Evolutionary conservation across 805 yeast genomes (phyloP).

Genomic region (Candida pseudoglaebosa): DNA sequence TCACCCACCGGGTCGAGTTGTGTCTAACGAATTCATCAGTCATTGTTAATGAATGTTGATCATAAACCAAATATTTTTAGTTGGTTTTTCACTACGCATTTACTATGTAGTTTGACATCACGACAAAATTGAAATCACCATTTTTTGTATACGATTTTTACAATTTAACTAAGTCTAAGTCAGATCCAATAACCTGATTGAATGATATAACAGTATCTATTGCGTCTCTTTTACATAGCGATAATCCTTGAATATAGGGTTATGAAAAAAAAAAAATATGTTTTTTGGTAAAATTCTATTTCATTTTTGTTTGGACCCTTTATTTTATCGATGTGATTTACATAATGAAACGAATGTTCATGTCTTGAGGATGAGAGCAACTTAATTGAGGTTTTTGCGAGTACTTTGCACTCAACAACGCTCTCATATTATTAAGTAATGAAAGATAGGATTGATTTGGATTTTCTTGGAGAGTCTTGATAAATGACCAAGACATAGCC

Average conservation of each 20-base stretch:
- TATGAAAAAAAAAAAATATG: neutral
- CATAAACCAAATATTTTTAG: neutral
- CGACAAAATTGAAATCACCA: too few species aligned
- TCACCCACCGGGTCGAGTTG: slow-evolving; percentile 41
- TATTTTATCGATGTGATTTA: slow-evolving; percentile 8
- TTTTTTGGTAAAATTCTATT: neutral
- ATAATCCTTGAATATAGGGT: too few species aligned
- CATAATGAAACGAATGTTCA: slow-evolving; percentile 33
- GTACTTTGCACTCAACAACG: slow-evolving; percentile 26
- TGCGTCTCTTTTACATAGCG: too few species aligned
- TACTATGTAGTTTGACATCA: too few species aligned
- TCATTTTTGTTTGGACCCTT: neutral
- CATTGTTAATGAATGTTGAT: slow-evolving; percentile 13
- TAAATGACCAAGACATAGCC: slow-evolving; percentile 39
- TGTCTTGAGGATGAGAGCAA: slow-evolving; percentile 36
- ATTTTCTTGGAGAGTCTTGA: slow-evolving; percentile 21
- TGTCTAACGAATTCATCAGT: slow-evolving; percentile 40
- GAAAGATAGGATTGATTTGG: slow-evolving; percentile 34
- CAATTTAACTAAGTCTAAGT: too few species aligned
- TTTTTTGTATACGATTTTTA: too few species aligned
- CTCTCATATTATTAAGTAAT: slow-evolving; percentile 35
- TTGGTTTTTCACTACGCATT: too few species aligned
- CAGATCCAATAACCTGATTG: too few species aligned
- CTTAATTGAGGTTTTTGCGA: slow-evolving; percentile 40
- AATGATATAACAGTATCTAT: too few species aligned